Percentiles rank a stretch among this genome's conserved stretches.
phyloP scores from a whole-genome alignment of 2,329 filamentous ascomycete genomes.

The Hymenoscyphus scutula region DNA sequence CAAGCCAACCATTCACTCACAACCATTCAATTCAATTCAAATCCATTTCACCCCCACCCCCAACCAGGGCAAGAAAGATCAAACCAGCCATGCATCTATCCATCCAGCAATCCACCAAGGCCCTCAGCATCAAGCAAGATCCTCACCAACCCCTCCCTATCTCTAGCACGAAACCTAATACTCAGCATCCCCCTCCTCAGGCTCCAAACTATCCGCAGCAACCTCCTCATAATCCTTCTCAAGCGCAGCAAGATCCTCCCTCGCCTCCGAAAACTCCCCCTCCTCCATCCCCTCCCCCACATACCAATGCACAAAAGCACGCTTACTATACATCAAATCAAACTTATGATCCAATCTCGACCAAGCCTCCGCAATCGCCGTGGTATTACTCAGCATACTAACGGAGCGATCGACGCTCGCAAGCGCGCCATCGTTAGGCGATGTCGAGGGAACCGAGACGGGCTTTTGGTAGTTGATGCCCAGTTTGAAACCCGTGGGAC shows the following conservation, averaged over 20 bases:
- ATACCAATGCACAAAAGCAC: conserved; percentile 70
- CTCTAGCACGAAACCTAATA: conserved; percentile 25
- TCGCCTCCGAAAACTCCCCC: conserved; percentile 64
- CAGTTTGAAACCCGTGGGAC: conserved; percentile 67
- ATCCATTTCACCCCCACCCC: no score
- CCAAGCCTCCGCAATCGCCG: conserved; percentile 65
- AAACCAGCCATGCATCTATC: no score
- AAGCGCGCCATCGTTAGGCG: conserved; percentile 44
- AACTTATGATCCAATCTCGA: conserved; percentile 64
- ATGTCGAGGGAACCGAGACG: conserved; percentile 45
- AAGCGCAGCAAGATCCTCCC: conserved; percentile 63
- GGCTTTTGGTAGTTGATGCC: conserved; percentile 66
- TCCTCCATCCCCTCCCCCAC: conserved; percentile 71
- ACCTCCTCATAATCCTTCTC: conserved; percentile 67
- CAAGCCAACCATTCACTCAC: no score
- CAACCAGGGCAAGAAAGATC: no score
- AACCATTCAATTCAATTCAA: no score
- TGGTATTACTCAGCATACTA: conserved; percentile 66
- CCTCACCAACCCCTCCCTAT: not conserved
- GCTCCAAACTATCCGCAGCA: conserved; percentile 52
- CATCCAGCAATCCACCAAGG: no score
- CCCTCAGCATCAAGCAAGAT: no score
- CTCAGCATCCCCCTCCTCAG: conserved; percentile 46
- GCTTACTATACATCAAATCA: conserved; percentile 68
- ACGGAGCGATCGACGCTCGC: conserved; percentile 53